phyloP scores from a whole-genome alignment of 805 yeast species.

The Blastobotrys attinorum region DNA sequence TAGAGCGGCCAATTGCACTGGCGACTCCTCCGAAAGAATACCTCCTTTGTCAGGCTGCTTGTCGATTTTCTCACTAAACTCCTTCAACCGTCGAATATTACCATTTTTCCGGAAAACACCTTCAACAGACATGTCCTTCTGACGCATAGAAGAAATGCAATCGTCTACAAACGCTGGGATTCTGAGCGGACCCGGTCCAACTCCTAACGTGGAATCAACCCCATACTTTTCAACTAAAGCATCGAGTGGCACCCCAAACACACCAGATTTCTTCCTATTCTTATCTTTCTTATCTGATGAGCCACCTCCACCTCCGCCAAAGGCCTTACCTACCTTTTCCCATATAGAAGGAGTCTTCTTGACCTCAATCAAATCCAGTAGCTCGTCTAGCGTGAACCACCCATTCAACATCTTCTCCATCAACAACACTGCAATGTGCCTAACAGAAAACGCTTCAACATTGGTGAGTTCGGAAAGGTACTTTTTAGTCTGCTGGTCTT shows the following conservation, averaged over 20 bases:
- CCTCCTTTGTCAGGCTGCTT: conserved; percentile 63
- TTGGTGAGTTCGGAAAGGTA: conserved; percentile 36
- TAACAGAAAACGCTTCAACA: conserved; percentile 48
- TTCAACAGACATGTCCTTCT: conserved; percentile 88
- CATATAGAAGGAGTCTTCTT: conserved; percentile 36
- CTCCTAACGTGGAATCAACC: conserved; percentile 74
- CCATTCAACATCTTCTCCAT: conserved; percentile 29
- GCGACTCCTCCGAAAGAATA: conserved; percentile 63
- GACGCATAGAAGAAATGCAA: conserved; percentile 69
- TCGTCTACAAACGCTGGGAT: conserved; percentile 88
- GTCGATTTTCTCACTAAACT: conserved; percentile 67
- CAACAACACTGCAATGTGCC: conserved; percentile 50
- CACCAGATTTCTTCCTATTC: conserved; percentile 31
- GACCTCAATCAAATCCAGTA: conserved; percentile 31
- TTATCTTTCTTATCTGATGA: conserved; percentile 16
- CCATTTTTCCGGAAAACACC: conserved; percentile 97
- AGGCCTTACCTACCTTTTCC: conserved; percentile 33
- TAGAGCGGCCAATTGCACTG: conserved; percentile 88
- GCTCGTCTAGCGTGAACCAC: conserved; percentile 32
- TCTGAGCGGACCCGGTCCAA: conserved; percentile 68
- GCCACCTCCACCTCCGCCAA: conserved; percentile 10
- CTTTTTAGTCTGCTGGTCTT: conserved; percentile 5
- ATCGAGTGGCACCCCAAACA: conserved; percentile 74
- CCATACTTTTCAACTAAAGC: conserved; percentile 63
- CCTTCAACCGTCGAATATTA: conserved; percentile 73